These are phyloP conservation scores for Naganishia sp. DNA, from an alignment of 1,284 basidiomycete genomes.

Conservation along the genomic window DNA sequence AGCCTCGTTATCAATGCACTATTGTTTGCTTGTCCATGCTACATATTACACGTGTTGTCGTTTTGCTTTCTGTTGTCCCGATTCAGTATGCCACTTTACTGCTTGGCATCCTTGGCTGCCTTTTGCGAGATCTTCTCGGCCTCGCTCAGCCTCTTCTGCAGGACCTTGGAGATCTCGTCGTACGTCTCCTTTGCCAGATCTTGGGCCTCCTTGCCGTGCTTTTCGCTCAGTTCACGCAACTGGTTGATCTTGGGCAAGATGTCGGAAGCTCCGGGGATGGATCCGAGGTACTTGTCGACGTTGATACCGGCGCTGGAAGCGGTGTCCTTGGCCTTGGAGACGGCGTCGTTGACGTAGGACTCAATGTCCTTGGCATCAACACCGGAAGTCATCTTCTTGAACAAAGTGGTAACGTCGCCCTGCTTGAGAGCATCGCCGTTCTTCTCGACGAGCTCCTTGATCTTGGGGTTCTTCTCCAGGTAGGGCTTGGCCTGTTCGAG, in stretches of 20 bases:
- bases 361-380: constrained; percentile 49
- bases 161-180: constrained; percentile 29
- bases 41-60: constrained; percentile 21
- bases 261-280: constrained; percentile 27
- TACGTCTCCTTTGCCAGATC: constrained; percentile 32
- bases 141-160: constrained; percentile 32
- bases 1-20: neutral
- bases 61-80: constrained; percentile 13
- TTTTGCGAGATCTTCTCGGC: constrained; percentile 30
- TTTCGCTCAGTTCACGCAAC: constrained; percentile 29
- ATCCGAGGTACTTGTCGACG: constrained; percentile 31
- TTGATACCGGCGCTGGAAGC: constrained; percentile 34
- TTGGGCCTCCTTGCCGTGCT: constrained; percentile 32
- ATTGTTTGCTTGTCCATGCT: constrained; percentile 19
- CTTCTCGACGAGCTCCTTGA: constrained; percentile 34
- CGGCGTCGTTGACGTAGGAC: constrained; percentile 45
- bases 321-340: constrained; percentile 30
- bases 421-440: constrained; percentile 32
- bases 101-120: constrained; percentile 28
- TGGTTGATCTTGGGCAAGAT: constrained; percentile 30
- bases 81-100: constrained; percentile 18
- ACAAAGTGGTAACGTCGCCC: constrained; percentile 29
- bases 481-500: constrained; percentile 34
- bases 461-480: constrained; percentile 36
- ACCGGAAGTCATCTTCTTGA: constrained; percentile 29